Evolutionary conservation across 202 grass and related monocot genomes (phyloP).

Genomic region (Miscanthus sacchariflorus): DNA sequence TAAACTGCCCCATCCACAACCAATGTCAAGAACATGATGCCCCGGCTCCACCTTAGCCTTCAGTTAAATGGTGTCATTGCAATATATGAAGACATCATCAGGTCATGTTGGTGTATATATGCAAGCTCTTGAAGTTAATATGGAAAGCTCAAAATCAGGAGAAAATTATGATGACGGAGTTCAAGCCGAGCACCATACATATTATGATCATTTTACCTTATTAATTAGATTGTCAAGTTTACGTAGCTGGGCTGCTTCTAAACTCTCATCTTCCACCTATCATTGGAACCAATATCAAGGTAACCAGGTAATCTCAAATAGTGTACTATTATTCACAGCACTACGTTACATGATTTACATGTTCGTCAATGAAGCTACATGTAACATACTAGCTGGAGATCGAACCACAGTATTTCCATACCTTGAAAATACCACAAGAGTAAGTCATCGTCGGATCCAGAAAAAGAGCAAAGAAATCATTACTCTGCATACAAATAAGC

Average conservation of each 20-base stretch:
- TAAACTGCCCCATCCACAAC: background rate
- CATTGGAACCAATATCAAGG: background rate
- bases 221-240: background rate
- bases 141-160: background rate
- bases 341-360: background rate
- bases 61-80: background rate
- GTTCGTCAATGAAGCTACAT: background rate
- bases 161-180: background rate
- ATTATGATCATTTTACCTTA: background rate
- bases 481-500: constrained; percentile 12
- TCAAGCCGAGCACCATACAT: background rate
- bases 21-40: constrained; percentile 22
- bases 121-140: background rate
- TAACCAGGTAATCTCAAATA: background rate
- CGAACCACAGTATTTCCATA: background rate
- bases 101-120: background rate
- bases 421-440: constrained; percentile 40
- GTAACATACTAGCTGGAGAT: background rate
- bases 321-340: background rate
- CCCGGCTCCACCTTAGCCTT: constrained; percentile 2
- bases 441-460: constrained; percentile 32
- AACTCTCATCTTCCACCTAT: background rate
- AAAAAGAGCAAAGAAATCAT: constrained; percentile 30
- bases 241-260: constrained; percentile 25
- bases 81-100: background rate